A percentile compares a stretch with the other conserved stretches of the same genome.
These are phyloP conservation scores for Gnomoniopsis smithogilvyi DNA, from an alignment of 2,329 filamentous ascomycete species.

Conservation along the genomic window DNA sequence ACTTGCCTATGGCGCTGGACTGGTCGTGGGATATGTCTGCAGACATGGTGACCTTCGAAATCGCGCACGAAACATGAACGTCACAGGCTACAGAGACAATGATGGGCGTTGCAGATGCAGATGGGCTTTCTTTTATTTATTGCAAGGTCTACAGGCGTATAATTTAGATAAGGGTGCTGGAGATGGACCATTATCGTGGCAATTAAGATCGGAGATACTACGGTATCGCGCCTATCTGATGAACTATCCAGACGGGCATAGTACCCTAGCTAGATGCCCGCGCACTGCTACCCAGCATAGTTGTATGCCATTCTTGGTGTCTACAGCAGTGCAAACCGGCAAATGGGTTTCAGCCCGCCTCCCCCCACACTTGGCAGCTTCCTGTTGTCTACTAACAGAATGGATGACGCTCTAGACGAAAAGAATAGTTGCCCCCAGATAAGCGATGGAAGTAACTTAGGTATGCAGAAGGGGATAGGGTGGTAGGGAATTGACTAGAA, in stretches of 20 bases:
- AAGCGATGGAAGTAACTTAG: background rate
- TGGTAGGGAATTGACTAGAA: background rate
- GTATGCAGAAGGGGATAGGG: background rate
- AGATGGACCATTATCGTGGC: background rate
- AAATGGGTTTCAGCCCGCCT: no score
- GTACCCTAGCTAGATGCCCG: background rate
- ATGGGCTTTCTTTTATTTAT: no score
- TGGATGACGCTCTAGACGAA: background rate
- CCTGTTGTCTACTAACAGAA: background rate
- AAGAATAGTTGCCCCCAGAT: background rate
- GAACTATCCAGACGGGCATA: slow-evolving; percentile 32
- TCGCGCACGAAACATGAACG: background rate
- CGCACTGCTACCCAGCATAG: no score
- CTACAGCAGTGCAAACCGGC: background rate
- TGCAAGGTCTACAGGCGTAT: background rate
- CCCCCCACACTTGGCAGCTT: background rate
- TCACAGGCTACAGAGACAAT: background rate
- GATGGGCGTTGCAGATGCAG: background rate
- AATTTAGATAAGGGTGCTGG: background rate
- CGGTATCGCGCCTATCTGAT: slow-evolving; percentile 25
- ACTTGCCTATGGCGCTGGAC: background rate
- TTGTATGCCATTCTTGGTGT: no score
- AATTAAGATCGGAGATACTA: background rate
- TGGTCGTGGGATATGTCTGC: background rate
- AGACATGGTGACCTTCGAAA: background rate